Base-by-base conservation (phyloP, 495 filamentous ascomycete species). In the Usnea hakonensis region DNA sequence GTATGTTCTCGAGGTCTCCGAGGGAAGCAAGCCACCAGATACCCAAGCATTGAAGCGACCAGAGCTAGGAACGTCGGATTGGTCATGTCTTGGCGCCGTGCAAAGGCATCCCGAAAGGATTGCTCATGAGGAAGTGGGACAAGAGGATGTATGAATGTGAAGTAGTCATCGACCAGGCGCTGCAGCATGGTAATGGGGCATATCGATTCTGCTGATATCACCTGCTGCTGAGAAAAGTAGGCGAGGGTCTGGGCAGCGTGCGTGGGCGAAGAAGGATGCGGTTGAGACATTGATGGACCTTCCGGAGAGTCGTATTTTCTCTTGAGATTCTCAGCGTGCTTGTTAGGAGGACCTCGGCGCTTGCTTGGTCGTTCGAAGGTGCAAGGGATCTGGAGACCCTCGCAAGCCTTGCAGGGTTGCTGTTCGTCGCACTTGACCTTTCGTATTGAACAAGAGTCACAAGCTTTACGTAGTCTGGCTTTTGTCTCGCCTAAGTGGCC, bases 381-480 rank as follows among this genome's bases (percentile, higher is more conserved):
- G 73, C 91, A 96, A 41, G 89, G 87, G 32, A 95, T 90, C 52
- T 87, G 82, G 61, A 96, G 80, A 53, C 85, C 84, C 58, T 80
- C 79, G 72, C 91, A 96, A 37, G 89, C 87, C 64, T 84, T 82
- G 76, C 91, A 96, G 11, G 90, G 90, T 16, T 87, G 87, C 43
- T 78, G 77, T 67, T 90, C 88, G 71, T 95, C 90, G 74, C 90
- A 95, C 88, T 93, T 94, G 33, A 94, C 89, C 70, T 94, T 94
- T 37, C 90, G 85, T 66, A 87, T 83, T 67, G 87, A 91, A 73
- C 90, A 94, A 75, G 87, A 86, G 72, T 94, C 90, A 72, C 90
- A 94, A 26, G 90, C 90, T 70, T 90, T 89, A 50, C 86, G 84
- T 58, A 92, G 76, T 58, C 90, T 77, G 48, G 60, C 60, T 40